phyloP scores from a whole-genome alignment of 306 rosid genomes.

The Quercus agrifolia region DNA sequence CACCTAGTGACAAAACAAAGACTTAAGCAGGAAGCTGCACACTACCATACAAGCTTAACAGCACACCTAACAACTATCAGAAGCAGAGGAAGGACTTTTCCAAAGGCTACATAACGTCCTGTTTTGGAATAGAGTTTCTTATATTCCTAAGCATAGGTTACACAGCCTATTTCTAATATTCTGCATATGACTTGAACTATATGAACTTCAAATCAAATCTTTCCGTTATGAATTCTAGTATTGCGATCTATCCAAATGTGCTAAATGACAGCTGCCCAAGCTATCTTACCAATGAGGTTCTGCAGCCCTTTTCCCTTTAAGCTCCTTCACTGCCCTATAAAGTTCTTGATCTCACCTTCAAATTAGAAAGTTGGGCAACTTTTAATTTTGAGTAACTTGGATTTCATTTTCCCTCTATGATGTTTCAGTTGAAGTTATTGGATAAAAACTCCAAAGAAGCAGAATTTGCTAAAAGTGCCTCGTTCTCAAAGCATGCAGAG shows the following conservation, averaged over 20 bases:
- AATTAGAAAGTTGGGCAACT: not conserved
- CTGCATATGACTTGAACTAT: too few species aligned
- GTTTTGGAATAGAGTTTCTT: not conserved
- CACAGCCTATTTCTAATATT: not conserved
- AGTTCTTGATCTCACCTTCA: too few species aligned
- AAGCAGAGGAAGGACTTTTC: not conserved
- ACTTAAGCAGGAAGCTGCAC: too few species aligned
- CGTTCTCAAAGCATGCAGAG: conserved; percentile 90
- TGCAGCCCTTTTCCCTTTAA: not conserved
- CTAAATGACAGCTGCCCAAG: too few species aligned
- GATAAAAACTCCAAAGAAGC: conserved; percentile 53
- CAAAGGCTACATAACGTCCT: not conserved
- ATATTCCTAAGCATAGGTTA: not conserved
- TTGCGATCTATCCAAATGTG: too few species aligned
- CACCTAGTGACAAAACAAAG: too few species aligned
- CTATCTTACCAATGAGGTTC: too few species aligned
- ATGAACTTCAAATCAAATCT: too few species aligned
- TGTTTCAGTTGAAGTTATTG: conserved; percentile 65
- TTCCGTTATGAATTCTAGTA: not conserved
- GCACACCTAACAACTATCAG: too few species aligned
- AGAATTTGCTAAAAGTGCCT: conserved; percentile 58
- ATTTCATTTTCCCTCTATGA: conserved; percentile 12
- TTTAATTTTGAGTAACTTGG: not conserved
- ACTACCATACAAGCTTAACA: too few species aligned
- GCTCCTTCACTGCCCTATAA: too few species aligned